Base-by-base conservation (phyloP, 257 asterid species). In the Solanum rostratum region DNA sequence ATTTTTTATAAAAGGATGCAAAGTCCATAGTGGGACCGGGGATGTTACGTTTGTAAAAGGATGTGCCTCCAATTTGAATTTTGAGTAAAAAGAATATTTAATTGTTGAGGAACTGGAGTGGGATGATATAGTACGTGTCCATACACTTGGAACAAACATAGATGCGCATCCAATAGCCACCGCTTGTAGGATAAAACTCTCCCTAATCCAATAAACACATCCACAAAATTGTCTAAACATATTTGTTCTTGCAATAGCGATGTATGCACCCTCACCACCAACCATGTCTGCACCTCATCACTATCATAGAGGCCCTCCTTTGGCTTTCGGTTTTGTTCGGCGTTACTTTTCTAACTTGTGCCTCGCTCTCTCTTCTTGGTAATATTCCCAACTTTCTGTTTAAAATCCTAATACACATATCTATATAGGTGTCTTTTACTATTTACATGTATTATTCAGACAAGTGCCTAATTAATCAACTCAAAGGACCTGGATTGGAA, bases 351-450 rank as follows among this genome's bases (percentile, higher is more conserved):
- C 82, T 85, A 86, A 90, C 83, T 55, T 90, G 57, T 90, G 92
- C 89, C 70, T 74, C 9, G 89, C 90, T 30, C 16, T 91, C 43
- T 84, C 87, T 55, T 90, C 92, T 80, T 90, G 92, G 92, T 90
- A 62, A 33, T 33, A 12, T 2, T 15, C 11, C 10, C 29, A 5
- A 57, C 65, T 57, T n/a, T 57, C 13, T 30, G 4, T 33, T 33
- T 33, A 33, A 33, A 33, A 3, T 33, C 39, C 39, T 33, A 4
- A 33, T 33, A 33, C 39, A 33, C 4, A 4, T 3, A 33, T 33
- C 0, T 33, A 5, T 33, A 2, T 33, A 33, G 37, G 4, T 33
- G 37, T 33, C 37, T 33, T 33, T 33, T 33, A 0, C 33, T 30
- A 30, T 30, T 30, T 30, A 2, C 3, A 30, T 30, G 37, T 33